Conservation (phyloP, 164 flowering plant genomes). For the Euptelea pleiosperma region DNA sequence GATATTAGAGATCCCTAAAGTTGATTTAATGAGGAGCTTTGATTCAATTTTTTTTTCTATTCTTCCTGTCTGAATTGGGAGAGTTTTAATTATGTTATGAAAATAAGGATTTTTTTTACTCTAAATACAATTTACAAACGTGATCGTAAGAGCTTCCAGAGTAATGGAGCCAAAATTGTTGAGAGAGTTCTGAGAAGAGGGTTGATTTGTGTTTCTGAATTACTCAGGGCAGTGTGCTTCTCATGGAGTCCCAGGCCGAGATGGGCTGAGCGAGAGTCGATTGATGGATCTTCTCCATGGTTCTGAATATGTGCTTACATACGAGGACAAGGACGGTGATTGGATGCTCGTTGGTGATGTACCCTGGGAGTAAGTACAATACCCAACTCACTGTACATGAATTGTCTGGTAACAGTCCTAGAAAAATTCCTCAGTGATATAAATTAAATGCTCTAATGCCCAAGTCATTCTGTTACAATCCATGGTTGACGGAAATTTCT, state of each 20-base stretch:
- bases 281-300: slow-evolving; percentile 71
- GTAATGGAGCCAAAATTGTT: too few relatives aligned
- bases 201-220: slow-evolving; percentile 4
- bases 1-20: too few relatives aligned
- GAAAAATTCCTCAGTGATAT: too few relatives aligned
- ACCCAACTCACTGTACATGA: background rate
- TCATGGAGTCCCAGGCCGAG: slow-evolving; percentile 44
- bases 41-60: background rate
- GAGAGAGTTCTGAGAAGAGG: background rate
- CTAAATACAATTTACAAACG: too few relatives aligned
- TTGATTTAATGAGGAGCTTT: too few relatives aligned
- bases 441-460: slow-evolving; percentile 1
- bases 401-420: too few relatives aligned
- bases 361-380: slow-evolving; percentile 79
- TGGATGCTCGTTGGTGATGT: slow-evolving; percentile 97
- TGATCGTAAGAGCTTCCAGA: too few relatives aligned
- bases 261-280: slow-evolving; percentile 53
- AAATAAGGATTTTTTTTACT: too few relatives aligned
- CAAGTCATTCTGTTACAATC: too few relatives aligned
- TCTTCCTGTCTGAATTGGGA: too few relatives aligned
- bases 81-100: too few relatives aligned
- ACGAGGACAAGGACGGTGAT: slow-evolving; percentile 85
- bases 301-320: slow-evolving; percentile 82
- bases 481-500: too few relatives aligned
- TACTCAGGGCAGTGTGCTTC: slow-evolving; percentile 58